Percentiles rank a stretch among this genome's conserved stretches.
phyloP scores from a whole-genome alignment of 2,329 filamentous ascomycete species.

The Alternaria rosae region DNA sequence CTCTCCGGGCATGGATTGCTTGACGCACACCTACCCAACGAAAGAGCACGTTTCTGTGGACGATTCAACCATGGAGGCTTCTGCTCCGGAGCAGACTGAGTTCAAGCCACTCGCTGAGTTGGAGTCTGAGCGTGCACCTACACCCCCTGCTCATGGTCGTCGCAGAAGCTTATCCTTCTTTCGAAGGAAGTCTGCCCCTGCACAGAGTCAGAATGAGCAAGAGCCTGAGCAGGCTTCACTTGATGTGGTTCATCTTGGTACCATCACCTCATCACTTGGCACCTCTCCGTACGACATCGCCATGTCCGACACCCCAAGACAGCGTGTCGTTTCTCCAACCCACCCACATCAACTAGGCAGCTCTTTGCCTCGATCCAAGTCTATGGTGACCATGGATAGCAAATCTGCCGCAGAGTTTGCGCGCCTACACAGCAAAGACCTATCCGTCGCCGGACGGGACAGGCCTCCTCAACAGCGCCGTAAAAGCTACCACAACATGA shows the following conservation, averaged over 20 bases:
- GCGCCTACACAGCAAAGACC: conserved; percentile 46
- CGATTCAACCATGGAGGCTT: conserved; percentile 9
- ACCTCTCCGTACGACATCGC: conserved; percentile 55
- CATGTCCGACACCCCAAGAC: conserved; percentile 28
- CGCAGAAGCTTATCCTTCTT: conserved; percentile 43
- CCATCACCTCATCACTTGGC: conserved; percentile 52
- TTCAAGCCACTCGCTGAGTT: conserved; percentile 23
- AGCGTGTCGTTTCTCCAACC: conserved; percentile 32
- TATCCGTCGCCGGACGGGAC: conserved; percentile 25
- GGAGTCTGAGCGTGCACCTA: conserved; percentile 32
- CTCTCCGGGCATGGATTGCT: conserved; percentile 46
- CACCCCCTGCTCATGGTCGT: conserved; percentile 30
- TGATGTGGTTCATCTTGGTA: conserved; percentile 51
- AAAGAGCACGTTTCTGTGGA: conserved; percentile 33
- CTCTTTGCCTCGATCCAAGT: conserved; percentile 36
- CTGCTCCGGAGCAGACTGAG: conserved; percentile 16
- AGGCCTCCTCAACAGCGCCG: conserved; percentile 30
- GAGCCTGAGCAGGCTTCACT: conserved; percentile 25
- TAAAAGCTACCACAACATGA: conserved; percentile 39
- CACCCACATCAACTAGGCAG: conserved; percentile 48
- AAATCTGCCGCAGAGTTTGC: conserved; percentile 46
- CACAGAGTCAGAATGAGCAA: conserved; percentile 27
- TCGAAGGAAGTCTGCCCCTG: conserved; percentile 34
- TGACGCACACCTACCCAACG: conserved; percentile 46
- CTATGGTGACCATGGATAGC: conserved; percentile 46